These are phyloP conservation scores for Cercospora sesami DNA, from an alignment of 2,329 filamentous ascomycete genomes.

Conservation along the genomic window DNA sequence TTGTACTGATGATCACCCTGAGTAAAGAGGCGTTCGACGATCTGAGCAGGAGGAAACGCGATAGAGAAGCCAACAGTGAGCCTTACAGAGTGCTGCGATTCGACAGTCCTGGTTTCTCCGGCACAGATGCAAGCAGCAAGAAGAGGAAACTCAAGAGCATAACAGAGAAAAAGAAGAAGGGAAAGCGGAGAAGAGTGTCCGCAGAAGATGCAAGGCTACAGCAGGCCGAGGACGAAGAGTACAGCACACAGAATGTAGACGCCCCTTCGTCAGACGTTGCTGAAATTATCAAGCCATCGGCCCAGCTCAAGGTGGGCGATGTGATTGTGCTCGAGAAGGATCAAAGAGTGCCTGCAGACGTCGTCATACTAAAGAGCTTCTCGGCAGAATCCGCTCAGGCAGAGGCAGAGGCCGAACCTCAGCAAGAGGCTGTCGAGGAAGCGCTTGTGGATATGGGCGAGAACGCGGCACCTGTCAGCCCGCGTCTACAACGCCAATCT, in stretches of 20 bases:
- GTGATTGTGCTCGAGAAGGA: conserved; percentile 91
- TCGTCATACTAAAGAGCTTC: conserved; percentile 85
- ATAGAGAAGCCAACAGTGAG: conserved; percentile 93
- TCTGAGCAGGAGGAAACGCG: conserved; percentile 77
- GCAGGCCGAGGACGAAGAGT: conserved; percentile 70
- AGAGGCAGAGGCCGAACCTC: conserved; percentile 39
- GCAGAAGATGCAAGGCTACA: conserved; percentile 51
- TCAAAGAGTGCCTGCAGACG: conserved; percentile 89
- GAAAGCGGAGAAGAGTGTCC: conserved; percentile 36
- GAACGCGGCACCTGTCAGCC: conserved; percentile 20
- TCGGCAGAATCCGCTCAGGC: conserved; percentile 54
- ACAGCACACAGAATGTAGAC: conserved; percentile 47
- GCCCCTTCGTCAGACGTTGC: conserved; percentile 42
- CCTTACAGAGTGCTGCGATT: conserved; percentile 77
- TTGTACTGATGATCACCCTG: conserved; percentile 87
- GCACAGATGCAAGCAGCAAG: conserved; percentile 27
- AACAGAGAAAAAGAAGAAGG: conserved; percentile 38
- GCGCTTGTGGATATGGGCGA: conserved; percentile 32
- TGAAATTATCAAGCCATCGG: conserved; percentile 77
- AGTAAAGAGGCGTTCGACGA: conserved; percentile 97
- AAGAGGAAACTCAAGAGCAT: conserved; percentile 37
- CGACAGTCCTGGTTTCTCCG: conserved; percentile 52
- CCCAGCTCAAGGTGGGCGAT: conserved; percentile 89
- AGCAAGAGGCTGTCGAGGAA: conserved; percentile 23
- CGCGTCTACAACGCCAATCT: conserved; percentile 33